Conservation (phyloP, 2,329 filamentous ascomycete species). For the Pyrenochaeta sp. region DNA sequence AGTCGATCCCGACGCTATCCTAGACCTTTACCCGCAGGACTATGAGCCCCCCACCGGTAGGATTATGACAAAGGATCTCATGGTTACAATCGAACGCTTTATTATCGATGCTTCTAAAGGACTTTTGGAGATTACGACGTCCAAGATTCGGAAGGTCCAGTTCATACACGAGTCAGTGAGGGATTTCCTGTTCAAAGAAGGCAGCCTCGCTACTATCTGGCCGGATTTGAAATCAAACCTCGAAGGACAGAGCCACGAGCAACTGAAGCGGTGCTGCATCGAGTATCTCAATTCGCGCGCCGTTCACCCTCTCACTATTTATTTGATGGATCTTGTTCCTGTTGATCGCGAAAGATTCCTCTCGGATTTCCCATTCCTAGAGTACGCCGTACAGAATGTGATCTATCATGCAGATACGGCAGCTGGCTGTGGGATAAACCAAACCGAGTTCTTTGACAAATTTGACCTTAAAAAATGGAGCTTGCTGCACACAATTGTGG, state of each 20-base stretch:
- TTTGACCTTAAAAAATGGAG: conserved; percentile 41
- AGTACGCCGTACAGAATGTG: conserved; percentile 55
- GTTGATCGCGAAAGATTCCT: background rate
- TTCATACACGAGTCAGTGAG: conserved; percentile 33
- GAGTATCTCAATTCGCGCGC: conserved; percentile 47
- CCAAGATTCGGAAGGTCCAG: conserved; percentile 22
- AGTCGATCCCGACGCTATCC: conserved; percentile 5
- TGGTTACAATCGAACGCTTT: conserved; percentile 13
- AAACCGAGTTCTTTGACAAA: conserved; percentile 10
- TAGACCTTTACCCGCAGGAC: too few species aligned
- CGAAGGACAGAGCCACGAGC: conserved; percentile 8
- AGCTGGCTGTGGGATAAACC: conserved; percentile 23
- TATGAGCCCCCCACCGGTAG: too few species aligned
- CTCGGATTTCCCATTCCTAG: conserved; percentile 54
- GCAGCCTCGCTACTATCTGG: conserved; percentile 33
- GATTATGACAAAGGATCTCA: too few species aligned
- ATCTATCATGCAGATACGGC: conserved; percentile 54
- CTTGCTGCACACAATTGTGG: conserved; percentile 39
- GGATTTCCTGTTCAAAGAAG: conserved; percentile 49
- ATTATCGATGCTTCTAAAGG: conserved; percentile 24
- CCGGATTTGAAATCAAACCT: conserved; percentile 40
- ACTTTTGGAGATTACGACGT: conserved; percentile 20
- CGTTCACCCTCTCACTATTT: too few species aligned
- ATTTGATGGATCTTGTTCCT: background rate
- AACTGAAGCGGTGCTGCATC: conserved; percentile 54